These are phyloP conservation scores for Thalassiosira pacifica DNA, from an alignment of 352 stramenopile genomes.

Conservation along the genomic window DNA sequence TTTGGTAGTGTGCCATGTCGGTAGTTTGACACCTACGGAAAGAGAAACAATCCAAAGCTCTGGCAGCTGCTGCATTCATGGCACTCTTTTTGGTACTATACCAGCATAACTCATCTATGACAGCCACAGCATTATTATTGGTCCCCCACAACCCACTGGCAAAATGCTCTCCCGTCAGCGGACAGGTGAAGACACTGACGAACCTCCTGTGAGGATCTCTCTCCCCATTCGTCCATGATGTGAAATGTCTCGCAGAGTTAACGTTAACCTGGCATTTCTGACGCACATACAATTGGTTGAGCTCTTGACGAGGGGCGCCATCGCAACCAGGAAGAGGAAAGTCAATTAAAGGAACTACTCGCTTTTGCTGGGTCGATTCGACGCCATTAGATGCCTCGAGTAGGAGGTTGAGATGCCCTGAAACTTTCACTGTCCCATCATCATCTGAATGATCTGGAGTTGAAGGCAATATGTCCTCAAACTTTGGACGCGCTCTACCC, in stretches of 20 bases:
- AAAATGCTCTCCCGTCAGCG: constrained; percentile 44
- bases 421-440: background rate
- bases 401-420: background rate
- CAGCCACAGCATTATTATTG: background rate
- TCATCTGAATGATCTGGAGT: constrained; percentile 23
- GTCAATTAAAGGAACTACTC: constrained; percentile 39
- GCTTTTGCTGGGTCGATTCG: background rate
- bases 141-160: constrained; percentile 22
- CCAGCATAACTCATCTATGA: constrained; percentile 31
- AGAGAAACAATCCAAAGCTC: constrained; percentile 55
- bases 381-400: background rate
- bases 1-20: constrained; percentile 37
- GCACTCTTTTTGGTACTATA: constrained; percentile 47
- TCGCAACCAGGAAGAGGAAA: constrained; percentile 40
- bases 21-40: constrained; percentile 41
- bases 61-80: constrained; percentile 45
- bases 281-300: constrained; percentile 46
- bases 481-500: constrained; percentile 42
- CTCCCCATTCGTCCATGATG: constrained; percentile 26
- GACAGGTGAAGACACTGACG: constrained; percentile 50
- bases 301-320: constrained; percentile 33
- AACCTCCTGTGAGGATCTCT: constrained; percentile 21
- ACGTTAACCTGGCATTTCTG: constrained; percentile 6
- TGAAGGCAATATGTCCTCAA: constrained; percentile 31
- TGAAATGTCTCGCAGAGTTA: constrained; percentile 29